Evolutionary conservation across 2,329 filamentous ascomycete species (phyloP).

Genomic region (Phoma sp.): DNA sequence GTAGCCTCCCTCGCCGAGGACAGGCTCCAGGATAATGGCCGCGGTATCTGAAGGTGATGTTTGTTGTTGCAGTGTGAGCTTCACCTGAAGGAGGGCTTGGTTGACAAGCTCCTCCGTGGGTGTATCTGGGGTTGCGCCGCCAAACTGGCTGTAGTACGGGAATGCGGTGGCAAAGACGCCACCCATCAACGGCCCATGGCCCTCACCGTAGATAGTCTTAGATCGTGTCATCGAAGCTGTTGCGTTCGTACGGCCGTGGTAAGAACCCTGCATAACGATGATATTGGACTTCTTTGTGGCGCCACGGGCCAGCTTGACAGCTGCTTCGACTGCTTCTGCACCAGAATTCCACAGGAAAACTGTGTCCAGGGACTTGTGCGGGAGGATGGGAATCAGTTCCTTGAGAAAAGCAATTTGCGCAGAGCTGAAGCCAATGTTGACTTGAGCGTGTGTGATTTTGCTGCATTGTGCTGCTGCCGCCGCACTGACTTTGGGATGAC

Average conservation of each 20-base stretch:
- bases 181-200: conserved; percentile 40
- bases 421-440: conserved; percentile 42
- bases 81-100: conserved; percentile 34
- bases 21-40: conserved; percentile 40
- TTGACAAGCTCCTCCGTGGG: conserved; percentile 36
- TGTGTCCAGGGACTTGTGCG: conserved; percentile 36
- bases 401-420: conserved; percentile 38
- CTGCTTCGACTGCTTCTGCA: conserved; percentile 39
- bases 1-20: conserved; percentile 41
- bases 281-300: conserved; percentile 42
- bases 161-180: conserved; percentile 41
- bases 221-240: conserved; percentile 41
- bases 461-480: conserved; percentile 39
- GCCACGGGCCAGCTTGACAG: conserved; percentile 38
- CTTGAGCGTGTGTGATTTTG: conserved; percentile 41
- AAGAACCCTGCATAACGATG: conserved; percentile 44
- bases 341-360: conserved; percentile 44
- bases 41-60: conserved; percentile 38
- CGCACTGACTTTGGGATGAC: conserved; percentile 41
- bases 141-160: conserved; percentile 41
- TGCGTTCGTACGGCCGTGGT: conserved; percentile 40
- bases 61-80: conserved; percentile 36
- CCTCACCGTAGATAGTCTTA: conserved; percentile 42
- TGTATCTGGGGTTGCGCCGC: conserved; percentile 29
- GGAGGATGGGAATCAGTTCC: conserved; percentile 39